Conservation (phyloP, 2,329 filamentous ascomycete species). For the Exophiala oligosperma region DNA sequence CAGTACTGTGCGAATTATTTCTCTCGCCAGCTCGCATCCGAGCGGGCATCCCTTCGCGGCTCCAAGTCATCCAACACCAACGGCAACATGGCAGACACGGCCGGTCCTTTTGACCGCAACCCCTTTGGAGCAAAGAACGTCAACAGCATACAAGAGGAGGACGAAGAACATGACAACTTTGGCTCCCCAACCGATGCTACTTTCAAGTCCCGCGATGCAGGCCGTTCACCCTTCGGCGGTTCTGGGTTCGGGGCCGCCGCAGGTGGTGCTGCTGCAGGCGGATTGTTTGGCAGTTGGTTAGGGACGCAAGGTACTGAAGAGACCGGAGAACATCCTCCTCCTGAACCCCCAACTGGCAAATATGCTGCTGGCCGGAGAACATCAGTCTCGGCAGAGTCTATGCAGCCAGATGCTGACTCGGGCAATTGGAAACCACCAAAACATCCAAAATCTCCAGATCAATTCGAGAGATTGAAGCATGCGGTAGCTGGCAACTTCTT, state of each 20-base stretch:
- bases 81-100: conserved; percentile 67
- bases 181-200: conserved; percentile 70
- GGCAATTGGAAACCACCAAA: conserved; percentile 89
- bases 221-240: conserved; percentile 45
- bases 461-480: conserved; percentile 73
- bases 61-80: conserved; percentile 46
- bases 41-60: conserved; percentile 55
- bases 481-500: conserved; percentile 90
- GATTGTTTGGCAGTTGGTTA: conserved; percentile 29
- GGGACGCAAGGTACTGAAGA: conserved; percentile 22
- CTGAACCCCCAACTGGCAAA: conserved; percentile 55
- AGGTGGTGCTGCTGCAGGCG: conserved; percentile 29
- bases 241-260: conserved; percentile 57
- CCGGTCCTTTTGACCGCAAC: conserved; percentile 78
- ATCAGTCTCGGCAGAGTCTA: conserved; percentile 93
- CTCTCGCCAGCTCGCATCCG: conserved; percentile 62
- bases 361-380: conserved; percentile 86
- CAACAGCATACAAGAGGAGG: conserved; percentile 74
- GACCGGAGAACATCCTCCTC: conserved; percentile 50
- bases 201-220: conserved; percentile 48
- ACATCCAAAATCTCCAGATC: conserved; percentile 79
- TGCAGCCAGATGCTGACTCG: conserved; percentile 82
- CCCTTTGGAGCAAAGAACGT: conserved; percentile 64
- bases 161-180: conserved; percentile 70
- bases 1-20: conserved; percentile 73